A percentile compares a stretch with the other conserved stretches of the same genome.
Conservation (phyloP, 2,329 filamentous ascomycete genomes). For the Alternaria metachromatica region DNA sequence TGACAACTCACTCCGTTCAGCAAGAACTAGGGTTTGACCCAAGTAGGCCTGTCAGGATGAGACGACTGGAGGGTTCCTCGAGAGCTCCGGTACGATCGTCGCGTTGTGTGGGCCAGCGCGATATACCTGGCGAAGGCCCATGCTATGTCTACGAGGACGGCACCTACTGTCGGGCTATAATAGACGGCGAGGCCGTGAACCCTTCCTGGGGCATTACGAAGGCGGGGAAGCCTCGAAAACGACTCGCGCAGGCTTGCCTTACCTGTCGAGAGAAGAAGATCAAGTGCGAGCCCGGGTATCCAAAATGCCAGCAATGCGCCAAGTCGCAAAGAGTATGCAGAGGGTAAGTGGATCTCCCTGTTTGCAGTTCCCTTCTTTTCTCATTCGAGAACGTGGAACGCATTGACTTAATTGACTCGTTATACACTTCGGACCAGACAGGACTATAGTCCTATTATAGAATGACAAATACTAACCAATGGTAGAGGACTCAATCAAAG, state of each 20-base stretch:
- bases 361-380: not conserved
- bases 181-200: slow-evolving; percentile 86
- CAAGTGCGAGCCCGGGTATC: slow-evolving; percentile 89
- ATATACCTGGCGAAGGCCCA: slow-evolving; percentile 77
- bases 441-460: slow-evolving; percentile 23
- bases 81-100: slow-evolving; percentile 43
- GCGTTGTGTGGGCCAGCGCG: slow-evolving; percentile 51
- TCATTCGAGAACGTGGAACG: slow-evolving; percentile 16
- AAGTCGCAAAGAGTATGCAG: slow-evolving; percentile 87
- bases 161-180: slow-evolving; percentile 79
- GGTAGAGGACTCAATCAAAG: slow-evolving; percentile 42
- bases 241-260: slow-evolving; percentile 88
- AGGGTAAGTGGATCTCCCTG: slow-evolving; percentile 54
- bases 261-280: slow-evolving; percentile 97
- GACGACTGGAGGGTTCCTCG: slow-evolving; percentile 43
- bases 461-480: slow-evolving; percentile 43
- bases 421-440: slow-evolving; percentile 9
- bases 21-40: slow-evolving; percentile 41
- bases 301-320: slow-evolving; percentile 88
- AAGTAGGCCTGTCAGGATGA: slow-evolving; percentile 35
- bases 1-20: slow-evolving; percentile 26
- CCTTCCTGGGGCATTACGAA: slow-evolving; percentile 94
- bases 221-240: slow-evolving; percentile 89
- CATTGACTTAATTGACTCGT: slow-evolving; percentile 29
- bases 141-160: slow-evolving; percentile 90